Evolutionary conservation across 352 stramenopile genomes (phyloP).

Genomic region (Pythium pyrilobum): DNA sequence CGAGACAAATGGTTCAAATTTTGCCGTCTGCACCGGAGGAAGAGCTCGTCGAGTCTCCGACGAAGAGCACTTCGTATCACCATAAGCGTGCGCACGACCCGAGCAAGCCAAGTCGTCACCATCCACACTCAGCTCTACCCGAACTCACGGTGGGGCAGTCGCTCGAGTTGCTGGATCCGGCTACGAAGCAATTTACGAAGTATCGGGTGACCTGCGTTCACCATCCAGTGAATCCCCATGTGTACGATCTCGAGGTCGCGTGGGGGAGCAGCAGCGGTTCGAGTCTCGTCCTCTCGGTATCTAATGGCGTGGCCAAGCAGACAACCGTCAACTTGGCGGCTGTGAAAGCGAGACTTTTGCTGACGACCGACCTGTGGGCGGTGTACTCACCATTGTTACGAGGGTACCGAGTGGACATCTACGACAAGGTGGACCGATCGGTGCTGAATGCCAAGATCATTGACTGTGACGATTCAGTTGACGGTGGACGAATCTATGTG

Average conservation of each 20-base stretch:
- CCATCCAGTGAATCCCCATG: background rate
- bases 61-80: too few relatives aligned
- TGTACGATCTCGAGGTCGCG: constrained; percentile 3
- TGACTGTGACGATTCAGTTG: background rate
- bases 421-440: constrained; percentile 16
- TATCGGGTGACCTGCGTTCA: constrained; percentile 5
- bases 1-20: too few relatives aligned
- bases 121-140: background rate
- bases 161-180: constrained; percentile 12
- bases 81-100: background rate
- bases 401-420: constrained; percentile 18
- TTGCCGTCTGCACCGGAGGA: too few relatives aligned
- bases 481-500: constrained; percentile 2
- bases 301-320: background rate
- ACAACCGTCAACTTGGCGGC: constrained; percentile 4
- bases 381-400: background rate
- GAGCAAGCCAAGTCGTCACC: background rate
- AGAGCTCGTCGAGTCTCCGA: too few relatives aligned
- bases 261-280: background rate
- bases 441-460: constrained; percentile 18
- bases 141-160: background rate
- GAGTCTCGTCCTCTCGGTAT: background rate
- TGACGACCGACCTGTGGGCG: constrained; percentile 1
- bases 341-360: constrained; percentile 4
- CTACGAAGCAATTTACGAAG: constrained; percentile 18